Evolutionary conservation across 2,329 filamentous ascomycete genomes (phyloP).

Genomic region (Clonostachys chloroleuca): DNA sequence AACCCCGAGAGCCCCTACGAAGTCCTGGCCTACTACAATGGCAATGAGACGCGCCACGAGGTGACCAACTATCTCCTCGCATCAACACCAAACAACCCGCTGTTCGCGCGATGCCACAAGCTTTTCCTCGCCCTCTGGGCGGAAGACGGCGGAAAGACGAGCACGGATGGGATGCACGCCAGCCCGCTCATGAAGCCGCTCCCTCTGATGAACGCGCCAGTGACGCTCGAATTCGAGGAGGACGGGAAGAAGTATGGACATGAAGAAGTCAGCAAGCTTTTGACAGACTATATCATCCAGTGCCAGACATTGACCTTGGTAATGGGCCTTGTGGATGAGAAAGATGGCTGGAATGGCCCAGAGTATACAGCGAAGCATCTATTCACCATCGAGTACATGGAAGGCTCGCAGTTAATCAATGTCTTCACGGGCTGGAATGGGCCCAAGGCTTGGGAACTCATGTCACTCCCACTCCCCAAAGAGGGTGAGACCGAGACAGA

Average conservation of each 20-base stretch:
- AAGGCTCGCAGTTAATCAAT: conserved; percentile 47
- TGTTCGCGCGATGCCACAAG: conserved; percentile 40
- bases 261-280: conserved; percentile 31
- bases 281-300: conserved; percentile 55
- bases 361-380: conserved; percentile 41
- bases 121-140: conserved; percentile 49
- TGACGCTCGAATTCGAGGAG: conserved; percentile 8
- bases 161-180: conserved; percentile 44
- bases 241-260: conserved; percentile 19
- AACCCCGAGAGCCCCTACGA: conserved; percentile 39
- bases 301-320: conserved; percentile 47
- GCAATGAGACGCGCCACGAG: conserved; percentile 21
- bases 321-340: conserved; percentile 44
- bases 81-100: conserved; percentile 27
- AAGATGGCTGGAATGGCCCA: conserved; percentile 49
- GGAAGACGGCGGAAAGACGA: conserved; percentile 29
- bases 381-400: conserved; percentile 44
- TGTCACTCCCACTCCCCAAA: conserved; percentile 27
- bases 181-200: conserved; percentile 40
- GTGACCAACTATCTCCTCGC: conserved; percentile 47
- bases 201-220: conserved; percentile 23
- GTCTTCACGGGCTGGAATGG: conserved; percentile 47
- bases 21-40: conserved; percentile 39
- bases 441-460: conserved; percentile 39
- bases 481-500: conserved; percentile 22